Evolutionary conservation across 2,329 filamentous ascomycete genomes (phyloP), one percentile per base, ranked within the genome.

Genomic region (Cladosporium sp.): DNA sequence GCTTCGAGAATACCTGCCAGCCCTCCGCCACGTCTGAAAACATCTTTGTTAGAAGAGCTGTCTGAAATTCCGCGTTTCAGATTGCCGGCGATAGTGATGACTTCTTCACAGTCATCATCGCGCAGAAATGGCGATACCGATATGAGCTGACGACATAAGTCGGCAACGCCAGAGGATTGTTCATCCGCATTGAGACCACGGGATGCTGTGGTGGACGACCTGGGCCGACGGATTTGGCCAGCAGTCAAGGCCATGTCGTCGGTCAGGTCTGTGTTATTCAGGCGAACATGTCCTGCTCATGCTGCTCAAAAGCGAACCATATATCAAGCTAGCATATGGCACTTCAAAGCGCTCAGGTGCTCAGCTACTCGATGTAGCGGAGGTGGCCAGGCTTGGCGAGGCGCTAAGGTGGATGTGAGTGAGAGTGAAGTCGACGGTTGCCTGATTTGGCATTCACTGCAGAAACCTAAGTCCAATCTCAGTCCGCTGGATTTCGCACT

Each of bases 11-110:
- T 20, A 15, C 30, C 15, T 22, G 40, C 40, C n/a, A 56, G 30
- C 11, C 69, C 70, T 56, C 59, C 61, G 37, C 63, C 67, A 57
- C 66, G 68, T 50, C 70, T 66, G 57, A 72, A 72, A 14, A 61
- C 65, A 60, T 70, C 69, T 58, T 67, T 67, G 34, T 64, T 57
- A 15, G 60, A 22, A 47, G 50, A 17, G 28, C 50, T 47, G 11
- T 54, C 42, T 17, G 54, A 38, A 30, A 59, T 39, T n/a, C 20
- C 47, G 11, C 34, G 55, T 25, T 37, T 51, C n/a, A 56, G 34
- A 9, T 25, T 38, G 42, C 20, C 34, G 9, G 42, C 40, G 11
- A 56, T 49, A 9, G 34, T 40, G 6, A 49, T 22, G 34, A 49
- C 42, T 17, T 28, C n/a, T 47, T 49, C 34, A n/a, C 54, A 56